Evolutionary conservation across 2,329 filamentous ascomycete genomes (phyloP), one percentile per base, ranked within the genome.

Genomic region (Fusarium chuoi): DNA sequence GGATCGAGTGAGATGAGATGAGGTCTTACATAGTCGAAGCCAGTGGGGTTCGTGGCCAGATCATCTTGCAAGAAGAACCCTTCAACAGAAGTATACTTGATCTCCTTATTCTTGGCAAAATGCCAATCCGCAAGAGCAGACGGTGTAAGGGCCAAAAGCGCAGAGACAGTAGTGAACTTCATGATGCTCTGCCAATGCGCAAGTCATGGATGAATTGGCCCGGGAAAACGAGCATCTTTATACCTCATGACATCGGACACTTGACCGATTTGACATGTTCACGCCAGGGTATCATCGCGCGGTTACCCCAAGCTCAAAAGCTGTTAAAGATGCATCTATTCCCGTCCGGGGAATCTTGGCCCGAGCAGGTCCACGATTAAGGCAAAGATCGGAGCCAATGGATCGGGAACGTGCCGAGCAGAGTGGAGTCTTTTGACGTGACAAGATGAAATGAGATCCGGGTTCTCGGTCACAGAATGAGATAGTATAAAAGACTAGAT

Each of bases 21-120:
- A 35, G 24, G 7, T 17, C 86, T 77, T 80, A 93, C 91, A 77
- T 92, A 93, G 81, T 92, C 89, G 80, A 93, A 93, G 5, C 81
- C 86, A 5, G 79, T 82, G 4, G 89, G 81, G 63, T 89, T 82
- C 2, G 91, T 93, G 8, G 83, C 77, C 1, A 84, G 77, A 28
- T 91, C 86, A 77, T 93, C 91, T 76, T 93, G 91, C 28, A 89
- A 82, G 75, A 93, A 93, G 79, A 90, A 89, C 0, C 89, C 91
- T 1, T 84, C 82, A 1, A 93, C 84, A 0, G 90, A 87, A 0
- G 87, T 88, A 78, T 91, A 92, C 65, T 88, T 87, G 78, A 91
- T 86, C 62, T 88, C 85, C 44, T 79, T 81, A 39, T 75, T 77
- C 62, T 79, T 76, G 35, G 79, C 79, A 33, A 79, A 77, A 30